Evolutionary conservation across 176 grass and related monocot species (phyloP), one percentile per base, ranked within the genome.

Genomic region (Cenchrus fungigraminus): DNA sequence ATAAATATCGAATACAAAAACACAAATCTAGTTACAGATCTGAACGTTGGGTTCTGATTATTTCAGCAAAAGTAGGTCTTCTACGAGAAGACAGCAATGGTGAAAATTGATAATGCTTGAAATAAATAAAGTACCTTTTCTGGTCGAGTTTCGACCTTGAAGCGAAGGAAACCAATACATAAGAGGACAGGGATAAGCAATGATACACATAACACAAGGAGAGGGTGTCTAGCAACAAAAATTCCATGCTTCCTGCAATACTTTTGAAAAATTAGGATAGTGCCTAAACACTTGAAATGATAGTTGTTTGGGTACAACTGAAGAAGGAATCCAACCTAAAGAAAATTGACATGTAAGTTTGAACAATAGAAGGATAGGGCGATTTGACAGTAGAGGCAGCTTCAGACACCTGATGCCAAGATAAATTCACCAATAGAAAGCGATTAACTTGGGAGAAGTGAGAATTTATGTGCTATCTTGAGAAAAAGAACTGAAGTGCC

Each of bases 81-180:
- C 68, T 60, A 78, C 22, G 7, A 60, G 6, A 63, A 46, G 14
- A 72, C 37, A 37, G 31, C 29, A 62, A 56, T 73, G 15, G 12
- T 14, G n/a, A 80, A 79, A 12, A 59, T 29, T 66, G 22, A 22
- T 53, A 52, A 44, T 15, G 16, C 12, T 17, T 42, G 55, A 31
- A 29, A 55, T 74, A 84, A 51, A 79, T 78, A 31, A 58, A 11
- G 32, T 92, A 99, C 97, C 97, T 99, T 99, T 59, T 90, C 90
- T 11, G 97, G 97, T 49, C 86, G 81, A 67, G 93, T 91, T 92
- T 99, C 97, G 68, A 99, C 93, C 59, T 99, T 96, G 90, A 99
- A 96, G 85, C 13, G 86, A 83, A 93, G 88, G 49, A 99, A 81
- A 52, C 97, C 97, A 82, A 90, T 87, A 80, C 91, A 94, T 77